Evolutionary conservation across 2,329 filamentous ascomycete species (phyloP).

Genomic region (Lachnellula suecica): DNA sequence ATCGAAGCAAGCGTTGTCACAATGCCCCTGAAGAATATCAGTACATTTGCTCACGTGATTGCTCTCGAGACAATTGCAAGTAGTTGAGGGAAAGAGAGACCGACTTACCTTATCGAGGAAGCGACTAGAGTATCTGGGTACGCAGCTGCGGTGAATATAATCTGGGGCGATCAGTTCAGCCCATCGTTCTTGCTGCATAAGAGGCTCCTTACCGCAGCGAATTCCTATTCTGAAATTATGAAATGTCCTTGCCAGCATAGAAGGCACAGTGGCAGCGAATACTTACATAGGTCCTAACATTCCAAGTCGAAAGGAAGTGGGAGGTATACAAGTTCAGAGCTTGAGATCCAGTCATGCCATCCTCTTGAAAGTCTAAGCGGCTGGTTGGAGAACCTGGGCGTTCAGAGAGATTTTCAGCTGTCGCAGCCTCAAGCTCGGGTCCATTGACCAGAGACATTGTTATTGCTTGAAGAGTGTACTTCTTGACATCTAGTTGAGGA

Average conservation of each 20-base stretch:
- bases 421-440: not conserved
- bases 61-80: not conserved
- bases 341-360: conserved; percentile 34
- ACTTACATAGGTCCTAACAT: conserved; percentile 45
- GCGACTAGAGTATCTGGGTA: conserved; percentile 42
- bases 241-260: too few relatives aligned
- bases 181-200: not conserved
- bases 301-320: conserved; percentile 57
- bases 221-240: conserved; percentile 18
- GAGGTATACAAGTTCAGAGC: conserved; percentile 47
- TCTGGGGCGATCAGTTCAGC: conserved; percentile 31
- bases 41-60: conserved; percentile 12
- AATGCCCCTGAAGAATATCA: conserved; percentile 30
- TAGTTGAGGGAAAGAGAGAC: not conserved
- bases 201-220: conserved; percentile 25
- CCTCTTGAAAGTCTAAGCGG: not conserved
- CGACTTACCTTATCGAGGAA: conserved; percentile 38
- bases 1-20: conserved; percentile 39
- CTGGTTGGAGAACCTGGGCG: too few relatives aligned
- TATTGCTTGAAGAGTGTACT: too few relatives aligned
- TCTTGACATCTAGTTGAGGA: too few relatives aligned
- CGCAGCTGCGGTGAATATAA: conserved; percentile 52
- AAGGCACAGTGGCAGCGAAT: not conserved
- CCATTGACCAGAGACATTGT: not conserved
- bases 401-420: not conserved